Evolutionary conservation across 805 yeast species (phyloP), one percentile per base, ranked within the genome.

Genomic region (Metschnikowia rubicola): DNA sequence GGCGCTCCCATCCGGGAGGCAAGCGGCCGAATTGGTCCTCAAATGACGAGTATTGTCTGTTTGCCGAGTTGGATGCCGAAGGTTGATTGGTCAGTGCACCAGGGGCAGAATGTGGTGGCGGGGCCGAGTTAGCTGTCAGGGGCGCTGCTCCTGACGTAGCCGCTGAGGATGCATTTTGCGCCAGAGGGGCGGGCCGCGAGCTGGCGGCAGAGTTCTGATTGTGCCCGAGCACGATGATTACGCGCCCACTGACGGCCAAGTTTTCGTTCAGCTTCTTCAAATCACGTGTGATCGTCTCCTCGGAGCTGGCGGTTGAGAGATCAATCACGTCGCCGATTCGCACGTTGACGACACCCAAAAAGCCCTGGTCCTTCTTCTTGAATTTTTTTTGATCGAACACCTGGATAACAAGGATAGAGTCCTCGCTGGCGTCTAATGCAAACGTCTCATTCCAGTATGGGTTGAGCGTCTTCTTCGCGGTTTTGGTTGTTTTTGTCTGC

Each of bases 1-100:
- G 81, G 59, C 99, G 83, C 68, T 94, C 99, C 98, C 99, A 94
- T 4, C 99, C 99, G 7, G 97, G 89, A 3, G 99, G 99, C 56
- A 94, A 76, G 63, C 97, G 78, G 37, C 99, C 99, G 59, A 83
- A 81, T 66, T 92, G 98, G 70, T 94, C 99, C 69, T 94, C 99
- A 65, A 94, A 94, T 2, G 98, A 88, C 5, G 96, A 87, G 59
- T 84, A 85, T 61, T 85, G 95, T 60, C 90, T 80, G 56, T 69
- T 68, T 7, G 58, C 33, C 8, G 49, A 39, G 26, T 21, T 21
- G 26, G 26, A 21, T 2, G 57, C 42, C 13, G 50, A 32, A 12
- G 54, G 43, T 29, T 47, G 42, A 8, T 54, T 36, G 10, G 53
- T 45, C 10, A 56, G 33, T 8, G 51, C 37, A 3, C 47, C 29